Base-by-base conservation (phyloP, 2,329 filamentous ascomycete species). In the Blastomyces emzantsi region DNA sequence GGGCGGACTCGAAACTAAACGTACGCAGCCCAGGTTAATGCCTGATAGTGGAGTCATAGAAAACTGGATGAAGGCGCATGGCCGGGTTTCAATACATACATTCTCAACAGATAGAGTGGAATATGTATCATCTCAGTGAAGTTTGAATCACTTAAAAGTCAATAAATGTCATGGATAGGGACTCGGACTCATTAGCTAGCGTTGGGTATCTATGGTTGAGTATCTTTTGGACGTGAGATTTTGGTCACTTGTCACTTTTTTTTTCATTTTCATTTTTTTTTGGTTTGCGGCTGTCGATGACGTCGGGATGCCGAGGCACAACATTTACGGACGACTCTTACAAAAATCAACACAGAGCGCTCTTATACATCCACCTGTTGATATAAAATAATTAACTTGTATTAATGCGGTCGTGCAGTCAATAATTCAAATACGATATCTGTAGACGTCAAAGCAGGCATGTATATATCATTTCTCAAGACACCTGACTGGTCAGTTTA, bases 261-360 rank as follows among this genome's bases (percentile, higher is more conserved):
- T 28, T 49, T 33, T n/a, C 28, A 47, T 22, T 30, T 36, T 36
- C 1, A 5, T 33, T 11, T 7, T 39, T 19, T 43, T 58, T 30
- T 33, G 39, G 1, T 25, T 15, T n/a, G 6, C 28, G 25, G 11
- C 33, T 41, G 17, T 39, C 55, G 41, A 59, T 59, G 57, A 47
- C 57, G 41, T 60, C 57, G 43, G 22, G n/a, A 17, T 25, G 39
- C 56, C 39, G 39, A 59, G 56, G 41, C 22, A 47, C 57, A 49
- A 41, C 39, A 49, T 30, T 49, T 25, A 22, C 0, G 11, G 22
- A 59, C 25, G n/a, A 52, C 9, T 30, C 9, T 13, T 22, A 28
- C 13, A 52, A 51, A 25, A 51, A 15, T 3, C 4, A 51, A 51
- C 13, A 22, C 11, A 15, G 15, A 7, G 22, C 9, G 9, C 36